A percentile compares a stretch with the other conserved stretches of the same genome.
These are phyloP conservation scores for Penicillium glabrum DNA, from an alignment of 2,329 filamentous ascomycete genomes.

Conservation along the genomic window DNA sequence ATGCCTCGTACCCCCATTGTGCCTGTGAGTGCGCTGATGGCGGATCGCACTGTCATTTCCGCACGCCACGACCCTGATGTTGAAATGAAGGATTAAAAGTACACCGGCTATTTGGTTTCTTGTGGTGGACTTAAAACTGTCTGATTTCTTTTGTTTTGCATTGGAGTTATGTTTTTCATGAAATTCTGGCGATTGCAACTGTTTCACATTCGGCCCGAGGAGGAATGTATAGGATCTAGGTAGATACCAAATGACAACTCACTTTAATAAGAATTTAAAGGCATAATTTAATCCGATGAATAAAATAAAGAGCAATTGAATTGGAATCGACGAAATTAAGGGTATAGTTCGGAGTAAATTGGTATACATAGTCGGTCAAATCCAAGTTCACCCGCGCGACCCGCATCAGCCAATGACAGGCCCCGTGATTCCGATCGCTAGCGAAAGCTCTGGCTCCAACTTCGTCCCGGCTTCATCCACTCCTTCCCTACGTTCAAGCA, in stretches of 20 bases:
- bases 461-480: conserved; percentile 40
- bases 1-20: conserved; percentile 36
- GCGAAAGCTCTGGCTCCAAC: conserved; percentile 43
- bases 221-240: background rate
- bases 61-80: conserved; percentile 53
- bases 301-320: background rate
- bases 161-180: conserved; percentile 16
- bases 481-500: conserved; percentile 27
- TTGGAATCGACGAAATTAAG: background rate
- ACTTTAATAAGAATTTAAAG: background rate
- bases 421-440: conserved; percentile 44
- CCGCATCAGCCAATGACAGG: conserved; percentile 38
- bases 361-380: background rate
- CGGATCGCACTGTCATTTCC: conserved; percentile 54
- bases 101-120: background rate
- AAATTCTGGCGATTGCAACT: background rate
- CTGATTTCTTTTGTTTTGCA: conserved; percentile 16
- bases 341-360: background rate
- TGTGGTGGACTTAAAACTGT: conserved; percentile 6
- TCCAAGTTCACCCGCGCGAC: conserved; percentile 16
- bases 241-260: background rate
- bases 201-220: background rate
- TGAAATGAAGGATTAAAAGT: conserved; percentile 50
- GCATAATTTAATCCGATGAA: background rate
- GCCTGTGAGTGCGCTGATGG: conserved; percentile 55